Evolutionary conservation across 371 early-diverging fungal genomes (phyloP).

Genomic region (Lichtheimia corymbifera): DNA sequence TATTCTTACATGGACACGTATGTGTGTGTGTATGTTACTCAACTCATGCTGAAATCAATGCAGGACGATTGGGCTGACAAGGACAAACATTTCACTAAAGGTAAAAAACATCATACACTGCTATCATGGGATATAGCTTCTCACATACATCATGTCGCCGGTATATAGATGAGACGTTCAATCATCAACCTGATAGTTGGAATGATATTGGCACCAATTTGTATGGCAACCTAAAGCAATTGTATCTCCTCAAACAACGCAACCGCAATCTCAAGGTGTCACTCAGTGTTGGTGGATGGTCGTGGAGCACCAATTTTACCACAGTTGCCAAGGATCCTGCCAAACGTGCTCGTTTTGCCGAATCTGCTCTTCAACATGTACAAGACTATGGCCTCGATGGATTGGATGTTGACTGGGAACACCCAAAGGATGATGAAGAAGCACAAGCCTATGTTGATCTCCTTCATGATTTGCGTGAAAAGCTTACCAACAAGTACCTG

Average conservation of each 20-base stretch:
- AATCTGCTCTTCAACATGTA: conserved; percentile 54
- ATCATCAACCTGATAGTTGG: conserved; percentile 59
- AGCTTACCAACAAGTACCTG: conserved; percentile 55
- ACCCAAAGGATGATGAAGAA: conserved; percentile 75
- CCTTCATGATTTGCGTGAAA: conserved; percentile 65
- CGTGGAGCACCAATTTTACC: conserved; percentile 80
- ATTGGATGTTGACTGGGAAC: conserved; percentile 86
- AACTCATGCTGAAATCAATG: not conserved
- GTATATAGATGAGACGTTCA: conserved; percentile 18
- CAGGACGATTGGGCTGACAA: conserved; percentile 50
- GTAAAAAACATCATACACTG: conserved; percentile 9
- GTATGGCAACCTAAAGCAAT: conserved; percentile 78
- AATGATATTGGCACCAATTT: conserved; percentile 50
- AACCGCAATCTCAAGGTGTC: conserved; percentile 68
- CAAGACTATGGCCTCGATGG: conserved; percentile 54
- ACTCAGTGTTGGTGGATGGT: conserved; percentile 88
- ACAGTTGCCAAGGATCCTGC: conserved; percentile 53
- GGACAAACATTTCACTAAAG: conserved; percentile 37
- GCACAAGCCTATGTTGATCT: conserved; percentile 74
- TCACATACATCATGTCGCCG: not conserved
- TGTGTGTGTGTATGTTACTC: no score
- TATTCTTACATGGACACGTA: not conserved
- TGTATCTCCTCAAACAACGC: conserved; percentile 71
- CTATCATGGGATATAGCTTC: not conserved
- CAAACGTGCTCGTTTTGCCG: conserved; percentile 59